These are phyloP conservation scores for Melastoma malabathricum DNA, from an alignment of 345 rosid genomes.

Conservation along the genomic window DNA sequence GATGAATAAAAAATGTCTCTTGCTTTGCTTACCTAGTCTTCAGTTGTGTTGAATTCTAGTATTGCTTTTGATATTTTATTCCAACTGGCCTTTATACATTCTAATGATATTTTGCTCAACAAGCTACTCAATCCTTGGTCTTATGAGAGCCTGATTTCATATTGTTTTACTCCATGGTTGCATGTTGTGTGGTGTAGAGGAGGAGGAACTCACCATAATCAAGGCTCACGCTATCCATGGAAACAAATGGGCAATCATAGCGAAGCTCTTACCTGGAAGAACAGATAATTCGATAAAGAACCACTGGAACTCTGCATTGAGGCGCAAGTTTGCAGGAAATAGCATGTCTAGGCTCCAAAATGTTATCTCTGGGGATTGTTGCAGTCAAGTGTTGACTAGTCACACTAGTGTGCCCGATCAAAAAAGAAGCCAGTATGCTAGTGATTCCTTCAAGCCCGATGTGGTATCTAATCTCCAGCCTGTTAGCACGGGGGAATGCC, in stretches of 20 bases:
- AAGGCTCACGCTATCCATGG: conserved; percentile 66
- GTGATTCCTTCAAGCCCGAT: conserved; percentile 6
- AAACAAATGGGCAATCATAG: conserved; percentile 88
- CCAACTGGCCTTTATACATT: no score
- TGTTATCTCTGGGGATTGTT: conserved; percentile 17
- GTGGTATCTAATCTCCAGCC: conserved; percentile 16
- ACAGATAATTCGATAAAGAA: conserved; percentile 49
- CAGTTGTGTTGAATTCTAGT: no score
- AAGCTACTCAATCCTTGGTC: no score
- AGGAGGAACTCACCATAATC: conserved; percentile 68
- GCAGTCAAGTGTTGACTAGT: conserved; percentile 31
- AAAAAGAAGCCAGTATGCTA: conserved; percentile 26
- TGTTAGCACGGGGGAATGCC: conserved; percentile 17
- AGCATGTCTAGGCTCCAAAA: conserved; percentile 16
- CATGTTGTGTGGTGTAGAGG: conserved; percentile 25
- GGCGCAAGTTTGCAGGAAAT: conserved; percentile 37
- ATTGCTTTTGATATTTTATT: no score
- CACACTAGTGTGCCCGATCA: conserved; percentile 35
- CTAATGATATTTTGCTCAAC: no score
- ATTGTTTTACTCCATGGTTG: not conserved
- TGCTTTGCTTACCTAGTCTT: no score
- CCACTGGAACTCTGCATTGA: conserved; percentile 24
- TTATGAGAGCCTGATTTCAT: no score
- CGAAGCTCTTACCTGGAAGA: conserved; percentile 65
- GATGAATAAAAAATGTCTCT: no score